Conservation (phyloP, 169 alveolate species). For the Cryptosporidium ryanae region DNA sequence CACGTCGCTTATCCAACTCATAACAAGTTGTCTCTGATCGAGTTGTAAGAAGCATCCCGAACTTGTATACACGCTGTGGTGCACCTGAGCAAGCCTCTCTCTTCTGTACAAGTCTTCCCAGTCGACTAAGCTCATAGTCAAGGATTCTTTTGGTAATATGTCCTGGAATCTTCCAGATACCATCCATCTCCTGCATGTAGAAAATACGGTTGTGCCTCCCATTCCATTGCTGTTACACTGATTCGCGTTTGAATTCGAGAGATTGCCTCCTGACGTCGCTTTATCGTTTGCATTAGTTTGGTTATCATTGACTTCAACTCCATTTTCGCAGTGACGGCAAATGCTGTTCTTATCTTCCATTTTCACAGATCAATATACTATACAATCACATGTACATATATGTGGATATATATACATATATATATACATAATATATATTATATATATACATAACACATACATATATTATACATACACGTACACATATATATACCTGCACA, state of each 20-base stretch:
- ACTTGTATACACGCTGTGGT: conserved; percentile 47
- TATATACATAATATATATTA: no score
- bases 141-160: conserved; percentile 55
- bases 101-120: conserved; percentile 72
- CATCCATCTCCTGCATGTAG: conserved; percentile 68
- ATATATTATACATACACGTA: no score
- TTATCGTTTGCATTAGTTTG: background rate
- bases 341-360: conserved; percentile 10
- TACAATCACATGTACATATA: no score
- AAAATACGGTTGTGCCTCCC: conserved; percentile 50
- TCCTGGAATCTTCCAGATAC: conserved; percentile 59
- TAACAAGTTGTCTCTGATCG: conserved; percentile 57
- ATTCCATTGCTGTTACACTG: background rate
- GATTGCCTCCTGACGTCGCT: background rate
- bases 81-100: conserved; percentile 61
- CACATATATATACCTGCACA: no score
- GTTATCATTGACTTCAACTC: background rate
- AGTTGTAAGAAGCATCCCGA: conserved; percentile 60
- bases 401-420: no score
- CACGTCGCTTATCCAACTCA: conserved; percentile 73
- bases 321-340: conserved; percentile 14
- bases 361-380: background rate
- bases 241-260: conserved; percentile 1
- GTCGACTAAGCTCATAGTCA: conserved; percentile 59
- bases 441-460: no score